These are phyloP conservation scores for Hordeum pubiflorum DNA, from an alignment of 202 grass and related monocot genomes.

Conservation along the genomic window DNA sequence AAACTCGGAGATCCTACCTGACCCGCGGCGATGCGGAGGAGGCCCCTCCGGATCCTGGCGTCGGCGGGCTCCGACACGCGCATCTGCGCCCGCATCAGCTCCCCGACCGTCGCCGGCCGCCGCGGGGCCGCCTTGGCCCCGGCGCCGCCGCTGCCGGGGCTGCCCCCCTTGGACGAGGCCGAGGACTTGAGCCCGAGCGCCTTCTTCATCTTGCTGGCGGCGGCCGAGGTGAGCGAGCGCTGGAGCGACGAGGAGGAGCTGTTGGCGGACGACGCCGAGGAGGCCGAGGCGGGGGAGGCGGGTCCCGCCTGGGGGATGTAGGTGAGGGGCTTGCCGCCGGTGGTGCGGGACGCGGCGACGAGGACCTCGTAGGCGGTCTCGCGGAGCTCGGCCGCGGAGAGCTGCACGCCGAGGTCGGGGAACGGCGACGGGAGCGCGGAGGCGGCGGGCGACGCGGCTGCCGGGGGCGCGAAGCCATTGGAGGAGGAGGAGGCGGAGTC, in stretches of 20 bases:
- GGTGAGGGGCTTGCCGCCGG: conserved; percentile 69
- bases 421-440: conserved; percentile 58
- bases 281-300: conserved; percentile 13
- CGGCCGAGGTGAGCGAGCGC: conserved; percentile 75
- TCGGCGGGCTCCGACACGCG: conserved; percentile 54
- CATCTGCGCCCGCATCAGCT: conserved; percentile 68
- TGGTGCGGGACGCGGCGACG: conserved; percentile 74
- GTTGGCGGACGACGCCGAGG: conserved; percentile 17
- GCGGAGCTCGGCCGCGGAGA: conserved; percentile 54
- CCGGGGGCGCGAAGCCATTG: conserved; percentile 14
- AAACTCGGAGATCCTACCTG: conserved; percentile 43
- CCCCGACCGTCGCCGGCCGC: conserved; percentile 35
- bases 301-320: conserved; percentile 54
- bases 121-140: conserved; percentile 7
- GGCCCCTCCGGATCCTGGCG: conserved; percentile 63
- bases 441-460: not conserved
- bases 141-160: conserved; percentile 44
- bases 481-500: conserved; percentile 38
- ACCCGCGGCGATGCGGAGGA: conserved; percentile 61
- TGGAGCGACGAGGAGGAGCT: conserved; percentile 52
- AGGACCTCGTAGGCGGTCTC: conserved; percentile 83
- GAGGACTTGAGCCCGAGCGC: conserved; percentile 65
- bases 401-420: conserved; percentile 39
- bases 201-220: conserved; percentile 96
- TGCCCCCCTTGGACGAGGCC: conserved; percentile 48